Conservation (phyloP, 441 rosid genomes). For the Omphalea diandra region DNA sequence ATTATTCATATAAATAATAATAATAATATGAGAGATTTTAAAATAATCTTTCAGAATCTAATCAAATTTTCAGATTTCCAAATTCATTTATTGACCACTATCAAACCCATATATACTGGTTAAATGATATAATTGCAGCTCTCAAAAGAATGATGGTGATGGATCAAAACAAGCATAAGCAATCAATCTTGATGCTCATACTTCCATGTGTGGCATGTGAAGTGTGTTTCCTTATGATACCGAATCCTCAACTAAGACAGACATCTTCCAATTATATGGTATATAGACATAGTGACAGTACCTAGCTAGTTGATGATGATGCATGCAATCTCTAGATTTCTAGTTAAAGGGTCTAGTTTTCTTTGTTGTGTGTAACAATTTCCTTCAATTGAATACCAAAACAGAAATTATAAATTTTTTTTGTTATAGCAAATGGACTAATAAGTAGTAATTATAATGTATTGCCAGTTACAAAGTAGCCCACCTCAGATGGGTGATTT, state of each 20-base stretch:
- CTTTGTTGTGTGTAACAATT: background rate
- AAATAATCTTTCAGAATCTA: too few species aligned
- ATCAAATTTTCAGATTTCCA: too few species aligned
- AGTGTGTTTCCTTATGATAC: slow-evolving; percentile 20
- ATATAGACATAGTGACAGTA: background rate
- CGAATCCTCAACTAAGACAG: slow-evolving; percentile 4
- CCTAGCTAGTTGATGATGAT: background rate
- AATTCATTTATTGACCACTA: too few species aligned
- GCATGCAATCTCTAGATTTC: background rate
- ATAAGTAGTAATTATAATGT: background rate
- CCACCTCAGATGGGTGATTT: slow-evolving; percentile 8
- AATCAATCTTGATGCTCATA: background rate
- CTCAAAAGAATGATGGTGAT: slow-evolving; percentile 15
- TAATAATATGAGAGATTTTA: too few species aligned
- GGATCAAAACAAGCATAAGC: slow-evolving; percentile 8
- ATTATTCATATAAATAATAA: too few species aligned
- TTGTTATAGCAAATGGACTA: too few species aligned
- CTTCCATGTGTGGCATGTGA: slow-evolving; percentile 24
- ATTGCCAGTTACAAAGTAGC: background rate
- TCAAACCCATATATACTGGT: background rate
- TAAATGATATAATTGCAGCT: background rate
- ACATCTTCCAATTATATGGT: background rate
- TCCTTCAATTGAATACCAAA: too few species aligned
- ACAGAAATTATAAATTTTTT: too few species aligned
- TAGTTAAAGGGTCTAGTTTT: background rate